Evolutionary conservation across 2,329 filamentous ascomycete genomes (phyloP).

Genomic region (Paecilomyces variotii): DNA sequence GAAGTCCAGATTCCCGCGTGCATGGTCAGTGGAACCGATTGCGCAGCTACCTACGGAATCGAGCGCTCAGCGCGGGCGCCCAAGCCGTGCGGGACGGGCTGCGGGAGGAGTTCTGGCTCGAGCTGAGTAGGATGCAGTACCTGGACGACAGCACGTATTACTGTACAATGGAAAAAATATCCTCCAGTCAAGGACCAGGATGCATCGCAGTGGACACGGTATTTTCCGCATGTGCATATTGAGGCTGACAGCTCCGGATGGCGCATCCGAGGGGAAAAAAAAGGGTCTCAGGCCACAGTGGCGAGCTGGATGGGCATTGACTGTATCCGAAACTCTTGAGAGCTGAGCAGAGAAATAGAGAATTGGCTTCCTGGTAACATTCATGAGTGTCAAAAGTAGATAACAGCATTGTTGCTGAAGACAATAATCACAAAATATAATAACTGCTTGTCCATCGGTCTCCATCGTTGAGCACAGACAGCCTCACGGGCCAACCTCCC

Average conservation of each 20-base stretch:
- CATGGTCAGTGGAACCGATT: background rate
- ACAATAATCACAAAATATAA: background rate
- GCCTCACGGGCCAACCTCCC: slow-evolving; percentile 1
- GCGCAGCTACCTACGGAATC: background rate
- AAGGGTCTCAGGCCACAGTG: background rate
- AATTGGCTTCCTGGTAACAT: background rate
- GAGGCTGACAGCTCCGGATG: background rate
- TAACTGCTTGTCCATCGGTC: background rate
- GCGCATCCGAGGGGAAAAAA: background rate
- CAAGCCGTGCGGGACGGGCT: background rate
- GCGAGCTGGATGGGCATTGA: background rate
- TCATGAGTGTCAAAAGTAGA: background rate
- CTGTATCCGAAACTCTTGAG: background rate
- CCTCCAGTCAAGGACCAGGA: background rate
- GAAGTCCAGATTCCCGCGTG: background rate
- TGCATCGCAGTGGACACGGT: background rate
- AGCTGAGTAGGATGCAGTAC: background rate
- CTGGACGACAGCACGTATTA: background rate
- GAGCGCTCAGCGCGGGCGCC: background rate
- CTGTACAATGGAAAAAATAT: background rate
- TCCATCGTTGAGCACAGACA: slow-evolving; percentile 1
- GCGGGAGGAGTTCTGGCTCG: background rate
- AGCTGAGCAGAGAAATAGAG: background rate
- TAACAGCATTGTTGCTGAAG: background rate
- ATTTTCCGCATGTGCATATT: background rate